Conservation (phyloP, 2,329 filamentous ascomycete species). For the Dryadomyces quercivorus region DNA sequence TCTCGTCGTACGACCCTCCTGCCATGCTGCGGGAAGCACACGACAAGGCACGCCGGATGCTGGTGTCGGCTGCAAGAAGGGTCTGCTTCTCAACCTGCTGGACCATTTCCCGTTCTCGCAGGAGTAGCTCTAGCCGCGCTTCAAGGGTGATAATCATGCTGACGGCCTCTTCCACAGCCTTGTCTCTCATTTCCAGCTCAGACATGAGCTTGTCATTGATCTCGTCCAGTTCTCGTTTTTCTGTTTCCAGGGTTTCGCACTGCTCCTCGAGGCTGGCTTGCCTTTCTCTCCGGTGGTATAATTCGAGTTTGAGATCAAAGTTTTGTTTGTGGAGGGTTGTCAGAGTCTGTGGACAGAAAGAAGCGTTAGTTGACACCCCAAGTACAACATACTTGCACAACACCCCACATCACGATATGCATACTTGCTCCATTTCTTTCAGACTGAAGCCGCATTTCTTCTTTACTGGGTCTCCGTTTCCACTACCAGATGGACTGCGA, state of each 20-base stretch:
- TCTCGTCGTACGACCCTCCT: constrained; percentile 4
- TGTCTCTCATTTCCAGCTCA: constrained; percentile 56
- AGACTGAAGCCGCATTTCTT: constrained; percentile 46
- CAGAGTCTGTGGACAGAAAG: constrained; percentile 33
- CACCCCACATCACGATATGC: constrained; percentile 9
- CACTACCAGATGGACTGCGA: constrained; percentile 30
- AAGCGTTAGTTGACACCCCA: background rate
- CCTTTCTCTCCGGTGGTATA: constrained; percentile 56
- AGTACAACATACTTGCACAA: background rate
- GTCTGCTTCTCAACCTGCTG: constrained; percentile 30
- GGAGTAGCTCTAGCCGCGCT: constrained; percentile 40
- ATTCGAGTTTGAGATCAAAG: constrained; percentile 62
- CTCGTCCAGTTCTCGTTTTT: constrained; percentile 46
- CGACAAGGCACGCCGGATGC: constrained; percentile 12
- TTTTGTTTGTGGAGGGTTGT: constrained; percentile 64
- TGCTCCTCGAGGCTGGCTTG: constrained; percentile 39
- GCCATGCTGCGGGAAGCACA: constrained; percentile 6
- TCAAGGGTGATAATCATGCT: constrained; percentile 56
- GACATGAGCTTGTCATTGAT: constrained; percentile 44
- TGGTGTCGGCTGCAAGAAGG: constrained; percentile 19
- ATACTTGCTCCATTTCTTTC: constrained; percentile 56
- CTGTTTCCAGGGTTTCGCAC: constrained; percentile 36
- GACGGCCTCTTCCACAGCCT: constrained; percentile 59
- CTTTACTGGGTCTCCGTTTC: constrained; percentile 24
- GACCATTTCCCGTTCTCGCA: constrained; percentile 41